A percentile compares a stretch with the other conserved stretches of the same genome.
These are phyloP conservation scores for Kwoniella dendrophila DNA, from an alignment of 768 basidiomycete species.

Conservation along the genomic window DNA sequence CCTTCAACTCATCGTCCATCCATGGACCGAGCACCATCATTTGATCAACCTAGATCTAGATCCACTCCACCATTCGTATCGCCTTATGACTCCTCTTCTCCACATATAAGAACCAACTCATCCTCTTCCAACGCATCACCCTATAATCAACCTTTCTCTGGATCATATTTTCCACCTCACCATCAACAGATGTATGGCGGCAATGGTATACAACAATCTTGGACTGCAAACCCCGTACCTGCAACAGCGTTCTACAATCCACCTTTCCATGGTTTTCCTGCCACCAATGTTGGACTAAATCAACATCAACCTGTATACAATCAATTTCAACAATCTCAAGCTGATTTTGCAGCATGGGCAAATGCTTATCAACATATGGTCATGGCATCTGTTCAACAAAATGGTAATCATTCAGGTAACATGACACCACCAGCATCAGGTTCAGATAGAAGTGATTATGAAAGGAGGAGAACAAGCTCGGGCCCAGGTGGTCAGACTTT, in stretches of 20 bases:
- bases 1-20: constrained; percentile 40
- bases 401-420: constrained; percentile 27
- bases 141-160: constrained; percentile 32
- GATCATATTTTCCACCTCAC: constrained; percentile 28
- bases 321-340: constrained; percentile 46
- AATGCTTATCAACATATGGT: constrained; percentile 50
- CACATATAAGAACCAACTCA: constrained; percentile 20
- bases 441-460: constrained; percentile 14
- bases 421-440: constrained; percentile 23
- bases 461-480: constrained; percentile 32
- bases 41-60: constrained; percentile 39
- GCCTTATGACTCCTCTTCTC: constrained; percentile 32
- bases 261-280: constrained; percentile 30
- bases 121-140: constrained; percentile 30
- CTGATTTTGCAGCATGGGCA: constrained; percentile 50
- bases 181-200: constrained; percentile 26
- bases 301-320: constrained; percentile 33
- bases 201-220: constrained; percentile 27
- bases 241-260: constrained; percentile 40
- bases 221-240: constrained; percentile 38
- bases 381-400: constrained; percentile 33
- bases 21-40: constrained; percentile 46
- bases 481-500: constrained; percentile 21
- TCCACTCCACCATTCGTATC: constrained; percentile 35
- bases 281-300: constrained; percentile 1